These are phyloP conservation scores for Plantago coronopus DNA, from an alignment of 305 asterid species.

Conservation along the genomic window DNA sequence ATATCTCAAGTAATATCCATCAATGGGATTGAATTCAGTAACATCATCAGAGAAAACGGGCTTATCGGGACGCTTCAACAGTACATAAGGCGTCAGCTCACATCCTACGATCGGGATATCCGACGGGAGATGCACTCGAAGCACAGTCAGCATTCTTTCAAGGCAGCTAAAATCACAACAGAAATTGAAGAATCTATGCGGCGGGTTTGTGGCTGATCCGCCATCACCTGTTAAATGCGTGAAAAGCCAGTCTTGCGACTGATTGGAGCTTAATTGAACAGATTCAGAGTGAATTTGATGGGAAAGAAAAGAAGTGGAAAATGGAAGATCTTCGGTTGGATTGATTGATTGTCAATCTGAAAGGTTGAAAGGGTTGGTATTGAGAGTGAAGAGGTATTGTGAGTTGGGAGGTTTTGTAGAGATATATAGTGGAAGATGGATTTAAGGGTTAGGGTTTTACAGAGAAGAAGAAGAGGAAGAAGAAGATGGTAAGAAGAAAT, in stretches of 20 bases:
- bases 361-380: slow-evolving; percentile 4
- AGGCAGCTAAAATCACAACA: slow-evolving; percentile 20
- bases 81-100: slow-evolving; percentile 64
- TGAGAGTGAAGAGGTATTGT: neutral
- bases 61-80: slow-evolving; percentile 53
- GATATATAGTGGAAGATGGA: slow-evolving; percentile 13
- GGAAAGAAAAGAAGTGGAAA: slow-evolving; percentile 10
- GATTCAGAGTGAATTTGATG: slow-evolving; percentile 10
- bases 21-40: slow-evolving; percentile 50
- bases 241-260: slow-evolving; percentile 53
- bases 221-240: slow-evolving; percentile 52
- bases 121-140: slow-evolving; percentile 72
- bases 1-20: slow-evolving; percentile 60
- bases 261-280: slow-evolving; percentile 20
- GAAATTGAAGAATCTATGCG: slow-evolving; percentile 24
- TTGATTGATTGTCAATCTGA: slow-evolving; percentile 15
- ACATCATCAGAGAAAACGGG: slow-evolving; percentile 51
- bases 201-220: slow-evolving; percentile 76
- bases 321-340: slow-evolving; percentile 23
- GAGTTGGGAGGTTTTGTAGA: slow-evolving; percentile 18
- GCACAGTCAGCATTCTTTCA: slow-evolving; percentile 58
- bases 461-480: slow-evolving; percentile 17
- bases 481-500: neutral
- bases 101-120: slow-evolving; percentile 79
- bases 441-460: slow-evolving; percentile 58